Evolutionary conservation across 2,329 filamentous ascomycete species (phyloP).

Genomic region (Cordyceps militaris): DNA sequence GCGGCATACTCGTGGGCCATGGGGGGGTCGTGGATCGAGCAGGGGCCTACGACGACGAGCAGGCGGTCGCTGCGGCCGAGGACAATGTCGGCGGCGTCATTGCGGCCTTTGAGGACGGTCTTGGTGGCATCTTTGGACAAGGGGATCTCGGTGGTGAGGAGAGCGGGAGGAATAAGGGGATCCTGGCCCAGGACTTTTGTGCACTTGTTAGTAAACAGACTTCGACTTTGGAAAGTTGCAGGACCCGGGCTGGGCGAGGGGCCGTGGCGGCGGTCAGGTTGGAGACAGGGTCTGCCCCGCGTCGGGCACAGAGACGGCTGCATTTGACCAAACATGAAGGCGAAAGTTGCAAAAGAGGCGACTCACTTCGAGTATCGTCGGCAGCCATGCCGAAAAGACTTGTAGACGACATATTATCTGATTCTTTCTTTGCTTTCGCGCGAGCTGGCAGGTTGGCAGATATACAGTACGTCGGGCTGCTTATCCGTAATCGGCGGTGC

Average conservation of each 20-base stretch:
- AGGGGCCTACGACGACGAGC: slow-evolving; percentile 89
- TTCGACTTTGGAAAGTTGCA: not conserved
- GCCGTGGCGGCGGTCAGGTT: not conserved
- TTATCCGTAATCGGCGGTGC: slow-evolving; percentile 8
- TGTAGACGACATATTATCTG: slow-evolving; percentile 30
- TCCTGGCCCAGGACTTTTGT: slow-evolving; percentile 84
- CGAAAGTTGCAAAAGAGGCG: not conserved
- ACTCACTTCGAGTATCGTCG: slow-evolving; percentile 40
- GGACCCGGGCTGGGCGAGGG: not conserved
- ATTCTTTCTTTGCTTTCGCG: not conserved
- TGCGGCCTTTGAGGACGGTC: slow-evolving; percentile 65
- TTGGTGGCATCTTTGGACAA: slow-evolving; percentile 54
- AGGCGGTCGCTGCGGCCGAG: slow-evolving; percentile 77
- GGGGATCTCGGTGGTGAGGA: slow-evolving; percentile 82
- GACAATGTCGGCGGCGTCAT: slow-evolving; percentile 65
- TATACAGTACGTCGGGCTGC: not conserved
- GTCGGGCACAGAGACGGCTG: not conserved
- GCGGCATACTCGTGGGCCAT: slow-evolving; percentile 83
- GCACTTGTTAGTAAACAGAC: not conserved
- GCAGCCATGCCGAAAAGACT: slow-evolving; percentile 35
- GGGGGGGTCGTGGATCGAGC: slow-evolving; percentile 91
- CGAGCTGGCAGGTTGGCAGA: slow-evolving; percentile 1
- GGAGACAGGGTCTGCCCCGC: not conserved
- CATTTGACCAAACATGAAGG: not conserved
- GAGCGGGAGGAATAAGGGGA: slow-evolving; percentile 80